These are phyloP conservation scores for Fomitopsis palustris DNA, from an alignment of 1,284 basidiomycete genomes.

Conservation along the genomic window DNA sequence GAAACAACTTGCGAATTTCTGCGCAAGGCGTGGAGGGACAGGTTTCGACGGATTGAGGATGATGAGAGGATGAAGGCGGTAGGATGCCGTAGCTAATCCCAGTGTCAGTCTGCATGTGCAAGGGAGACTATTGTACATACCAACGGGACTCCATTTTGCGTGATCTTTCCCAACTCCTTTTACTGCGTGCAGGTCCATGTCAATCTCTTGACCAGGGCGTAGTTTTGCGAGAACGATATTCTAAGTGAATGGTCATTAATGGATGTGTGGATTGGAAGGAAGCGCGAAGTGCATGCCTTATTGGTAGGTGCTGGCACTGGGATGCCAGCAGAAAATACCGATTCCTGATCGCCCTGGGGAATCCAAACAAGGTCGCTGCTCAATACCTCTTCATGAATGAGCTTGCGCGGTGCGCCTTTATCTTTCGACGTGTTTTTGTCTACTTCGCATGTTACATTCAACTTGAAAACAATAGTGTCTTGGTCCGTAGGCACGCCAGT, in stretches of 20 bases:
- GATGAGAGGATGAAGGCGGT: constrained; percentile 89
- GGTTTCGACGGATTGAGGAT: constrained; percentile 68
- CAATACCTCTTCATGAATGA: constrained; percentile 45
- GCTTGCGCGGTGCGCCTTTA: constrained; percentile 10
- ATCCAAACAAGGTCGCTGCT: constrained; percentile 82
- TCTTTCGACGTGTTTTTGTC: constrained; percentile 35
- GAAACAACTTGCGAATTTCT: constrained; percentile 89
- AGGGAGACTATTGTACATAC: constrained; percentile 41
- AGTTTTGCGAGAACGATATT: constrained; percentile 95
- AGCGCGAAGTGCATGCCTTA: constrained; percentile 20
- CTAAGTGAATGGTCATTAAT: constrained; percentile 11
- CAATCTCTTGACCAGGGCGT: constrained; percentile 82
- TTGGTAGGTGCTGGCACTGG: constrained; percentile 69
- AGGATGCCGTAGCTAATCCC: constrained; percentile 85
- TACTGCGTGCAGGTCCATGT: constrained; percentile 88
- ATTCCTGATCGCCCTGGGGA: constrained; percentile 82
- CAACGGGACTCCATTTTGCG: constrained; percentile 97
- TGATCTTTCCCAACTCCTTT: constrained; percentile 97
- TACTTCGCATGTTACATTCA: constrained; percentile 62
- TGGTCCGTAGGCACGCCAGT: constrained; percentile 69
- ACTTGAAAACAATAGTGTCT: constrained; percentile 85
- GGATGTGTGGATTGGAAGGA: neutral
- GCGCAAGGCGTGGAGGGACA: constrained; percentile 56
- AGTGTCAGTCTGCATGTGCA: neutral
- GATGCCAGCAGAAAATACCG: constrained; percentile 41